Base-by-base conservation (phyloP, 2,329 filamentous ascomycete species). In the Gremmenia infestans region DNA sequence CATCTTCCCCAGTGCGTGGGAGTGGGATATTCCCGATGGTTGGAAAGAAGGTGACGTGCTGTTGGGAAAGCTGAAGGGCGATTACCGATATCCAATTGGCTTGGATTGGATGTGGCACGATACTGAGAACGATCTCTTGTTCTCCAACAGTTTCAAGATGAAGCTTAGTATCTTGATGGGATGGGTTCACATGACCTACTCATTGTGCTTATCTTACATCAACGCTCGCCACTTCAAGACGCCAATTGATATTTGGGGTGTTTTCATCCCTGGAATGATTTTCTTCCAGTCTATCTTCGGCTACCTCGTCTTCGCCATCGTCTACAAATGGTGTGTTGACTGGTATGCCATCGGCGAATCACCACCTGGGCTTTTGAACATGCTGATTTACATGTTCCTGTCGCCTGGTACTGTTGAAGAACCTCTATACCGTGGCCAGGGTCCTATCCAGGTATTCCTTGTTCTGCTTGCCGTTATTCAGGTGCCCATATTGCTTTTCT, bases 301-400 rank as follows among this genome's bases (percentile, higher is more conserved):
- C 51, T 99, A 99, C 71, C 83, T 99, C 17, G 89, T 96, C 48
- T 78, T 97, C 69, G 91, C 89, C 68, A 97, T 99, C 69, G 76
- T 99, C 65, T 97, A 95, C 81, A 99, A 99, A 76, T 99, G 95
- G 94, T 87, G 82, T 9, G 81, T 96, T 39, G 87, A 99, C 72
- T 99, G 94, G 94, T 66, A 73, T 53, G 75, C 76, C 48, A 80
- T 79, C 43, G 84, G 79, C 42, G 71, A 80, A 64, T 80, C 83
- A 60, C 90, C 95, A 1, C 94, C 95, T 2, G 91, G 91, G 67
- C 79, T 99, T 58, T 77, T 99, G 60, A 99, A 99, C 81, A 97
- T 97, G 93, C 80, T 99, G 68, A 99, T 99, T 69, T 97, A 97
- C 81, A 99, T 99, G 95, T 99, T 99, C 78, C 76, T 99, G 64